These are phyloP conservation scores for Geotrichum macrosporum DNA, from an alignment of 1,139 yeast genomes.

Conservation along the genomic window DNA sequence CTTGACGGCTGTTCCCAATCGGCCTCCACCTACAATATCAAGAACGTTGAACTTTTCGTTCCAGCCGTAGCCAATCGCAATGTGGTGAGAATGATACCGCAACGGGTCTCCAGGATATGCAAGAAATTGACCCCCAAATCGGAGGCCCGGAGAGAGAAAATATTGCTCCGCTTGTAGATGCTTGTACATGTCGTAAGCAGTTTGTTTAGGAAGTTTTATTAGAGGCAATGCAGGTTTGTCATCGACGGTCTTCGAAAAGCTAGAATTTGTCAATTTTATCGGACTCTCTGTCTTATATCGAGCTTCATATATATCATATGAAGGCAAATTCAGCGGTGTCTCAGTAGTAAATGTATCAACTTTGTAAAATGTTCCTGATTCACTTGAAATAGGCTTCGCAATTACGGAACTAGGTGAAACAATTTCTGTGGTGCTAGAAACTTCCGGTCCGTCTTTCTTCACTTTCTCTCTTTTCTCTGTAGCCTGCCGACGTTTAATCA, in stretches of 20 bases:
- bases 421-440: slow-evolving; percentile 4
- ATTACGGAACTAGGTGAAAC: slow-evolving; percentile 13
- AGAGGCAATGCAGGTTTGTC: slow-evolving; percentile 1
- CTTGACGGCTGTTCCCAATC: slow-evolving; percentile 89
- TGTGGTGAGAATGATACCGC: slow-evolving; percentile 80
- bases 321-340: slow-evolving; percentile 15
- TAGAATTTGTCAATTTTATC: neutral
- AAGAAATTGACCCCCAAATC: slow-evolving; percentile 85
- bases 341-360: slow-evolving; percentile 24
- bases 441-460: neutral
- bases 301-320: slow-evolving; percentile 16
- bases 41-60: slow-evolving; percentile 51
- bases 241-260: neutral
- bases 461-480: slow-evolving; percentile 19
- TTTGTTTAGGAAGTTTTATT: slow-evolving; percentile 12
- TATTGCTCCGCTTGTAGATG: slow-evolving; percentile 46
- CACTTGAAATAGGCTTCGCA: slow-evolving; percentile 17
- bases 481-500: slow-evolving; percentile 29
- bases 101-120: slow-evolving; percentile 96
- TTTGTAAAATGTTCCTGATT: slow-evolving; percentile 23
- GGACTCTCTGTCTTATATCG: slow-evolving; percentile 11
- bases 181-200: slow-evolving; percentile 38
- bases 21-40: slow-evolving; percentile 72
- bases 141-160: slow-evolving; percentile 73
- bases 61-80: slow-evolving; percentile 54